These are phyloP conservation scores for Blastobotrys terrestris DNA, from an alignment of 805 yeast species.

Conservation along the genomic window DNA sequence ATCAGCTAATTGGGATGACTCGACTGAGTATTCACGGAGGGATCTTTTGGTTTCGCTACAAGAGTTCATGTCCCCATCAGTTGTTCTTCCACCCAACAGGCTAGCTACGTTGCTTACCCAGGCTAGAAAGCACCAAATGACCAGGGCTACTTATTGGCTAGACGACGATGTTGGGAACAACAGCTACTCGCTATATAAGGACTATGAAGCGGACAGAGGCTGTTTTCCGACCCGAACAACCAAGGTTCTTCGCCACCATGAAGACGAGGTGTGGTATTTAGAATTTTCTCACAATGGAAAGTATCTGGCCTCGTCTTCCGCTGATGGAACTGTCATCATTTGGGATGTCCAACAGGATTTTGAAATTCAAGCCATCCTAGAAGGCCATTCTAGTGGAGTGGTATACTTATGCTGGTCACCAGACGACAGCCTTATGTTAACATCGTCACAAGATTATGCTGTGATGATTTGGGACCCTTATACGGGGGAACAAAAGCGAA, in stretches of 20 bases:
- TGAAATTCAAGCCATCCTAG: constrained; percentile 29
- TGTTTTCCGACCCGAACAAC: constrained; percentile 34
- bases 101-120: constrained; percentile 46
- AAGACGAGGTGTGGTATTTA: constrained; percentile 78
- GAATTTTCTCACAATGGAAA: constrained; percentile 73
- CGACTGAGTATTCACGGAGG: constrained; percentile 35
- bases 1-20: constrained; percentile 28
- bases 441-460: constrained; percentile 66
- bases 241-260: constrained; percentile 46
- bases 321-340: constrained; percentile 56
- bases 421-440: constrained; percentile 56
- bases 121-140: constrained; percentile 43
- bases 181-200: constrained; percentile 33
- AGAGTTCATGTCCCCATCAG: constrained; percentile 43
- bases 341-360: constrained; percentile 47
- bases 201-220: constrained; percentile 27
- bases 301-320: constrained; percentile 69
- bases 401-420: constrained; percentile 71
- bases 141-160: constrained; percentile 25
- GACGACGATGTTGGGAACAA: constrained; percentile 10
- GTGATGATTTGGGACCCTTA: constrained; percentile 63
- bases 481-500: constrained; percentile 31
- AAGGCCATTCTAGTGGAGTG: constrained; percentile 30
- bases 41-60: constrained; percentile 39
- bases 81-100: constrained; percentile 48